Percentiles rank a stretch among this genome's conserved stretches.
phyloP scores from a whole-genome alignment of 495 filamentous ascomycete species.

The Chaetomium fimeti region DNA sequence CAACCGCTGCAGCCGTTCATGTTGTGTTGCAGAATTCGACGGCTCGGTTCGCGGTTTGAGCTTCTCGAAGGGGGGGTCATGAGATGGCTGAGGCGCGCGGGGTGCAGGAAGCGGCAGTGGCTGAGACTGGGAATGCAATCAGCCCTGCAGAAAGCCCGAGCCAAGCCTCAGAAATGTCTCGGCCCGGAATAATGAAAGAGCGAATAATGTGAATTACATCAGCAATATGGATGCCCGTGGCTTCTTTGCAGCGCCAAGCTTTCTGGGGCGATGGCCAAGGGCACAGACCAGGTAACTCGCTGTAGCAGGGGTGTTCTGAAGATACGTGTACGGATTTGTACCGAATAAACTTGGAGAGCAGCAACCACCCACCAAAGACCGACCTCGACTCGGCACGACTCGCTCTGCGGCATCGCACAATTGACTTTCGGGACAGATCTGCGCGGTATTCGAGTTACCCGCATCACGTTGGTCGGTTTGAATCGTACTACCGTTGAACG shows the following conservation, averaged over 20 bases:
- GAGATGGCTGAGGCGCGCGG: not conserved
- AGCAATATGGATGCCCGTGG: not conserved
- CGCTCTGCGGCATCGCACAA: not conserved
- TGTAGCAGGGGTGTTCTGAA: slow-evolving; percentile 23
- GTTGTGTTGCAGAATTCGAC: not conserved
- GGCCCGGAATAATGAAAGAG: not conserved
- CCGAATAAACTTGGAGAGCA: slow-evolving; percentile 18
- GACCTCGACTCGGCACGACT: slow-evolving; percentile 10
- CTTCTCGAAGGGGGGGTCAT: not conserved
- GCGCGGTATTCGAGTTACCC: not conserved
- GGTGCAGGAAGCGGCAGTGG: slow-evolving; percentile 5
- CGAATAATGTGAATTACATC: not conserved
- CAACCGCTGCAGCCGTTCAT: not conserved
- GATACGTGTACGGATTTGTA: slow-evolving; percentile 31
- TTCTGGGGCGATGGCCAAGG: not conserved
- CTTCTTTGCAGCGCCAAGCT: slow-evolving; percentile 13
- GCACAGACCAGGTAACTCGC: slow-evolving; percentile 16
- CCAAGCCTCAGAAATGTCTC: slow-evolving; percentile 20
- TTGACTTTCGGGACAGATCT: not conserved
- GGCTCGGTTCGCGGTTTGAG: not conserved
- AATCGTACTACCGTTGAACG: not conserved
- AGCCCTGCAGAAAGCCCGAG: slow-evolving; percentile 1
- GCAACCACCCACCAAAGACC: slow-evolving; percentile 4
- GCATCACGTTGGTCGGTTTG: not conserved
- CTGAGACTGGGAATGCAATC: not conserved